A percentile compares a stretch with the other conserved stretches of the same genome.
Conservation (phyloP, 352 stramenopile species). For the Phytophthora melonis region DNA sequence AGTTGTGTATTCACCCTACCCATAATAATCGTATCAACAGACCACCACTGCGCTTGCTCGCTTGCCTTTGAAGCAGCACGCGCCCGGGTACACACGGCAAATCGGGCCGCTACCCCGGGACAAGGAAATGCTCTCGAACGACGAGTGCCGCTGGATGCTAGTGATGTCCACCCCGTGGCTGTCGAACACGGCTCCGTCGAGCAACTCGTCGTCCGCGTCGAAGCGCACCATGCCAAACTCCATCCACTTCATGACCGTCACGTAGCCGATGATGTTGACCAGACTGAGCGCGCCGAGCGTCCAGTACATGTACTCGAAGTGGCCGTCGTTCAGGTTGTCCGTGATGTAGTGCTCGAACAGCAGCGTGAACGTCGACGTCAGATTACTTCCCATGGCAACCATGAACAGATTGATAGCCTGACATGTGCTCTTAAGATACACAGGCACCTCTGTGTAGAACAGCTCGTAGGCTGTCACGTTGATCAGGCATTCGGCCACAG, state of each 20-base stretch:
- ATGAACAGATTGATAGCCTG: conserved; percentile 91
- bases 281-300: conserved; percentile 75
- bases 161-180: conserved; percentile 73
- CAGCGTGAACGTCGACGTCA: conserved; percentile 90
- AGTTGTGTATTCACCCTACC: conserved; percentile 41
- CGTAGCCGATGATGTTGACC: conserved; percentile 78
- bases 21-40: conserved; percentile 56
- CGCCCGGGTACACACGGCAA: not conserved
- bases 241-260: conserved; percentile 89
- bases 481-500: conserved; percentile 89
- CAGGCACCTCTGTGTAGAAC: conserved; percentile 89
- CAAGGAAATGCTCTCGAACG: conserved; percentile 84
- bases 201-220: conserved; percentile 73
- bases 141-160: conserved; percentile 75
- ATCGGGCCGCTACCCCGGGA: conserved; percentile 40
- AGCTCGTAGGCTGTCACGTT: conserved; percentile 91
- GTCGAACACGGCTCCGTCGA: conserved; percentile 67
- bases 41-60: conserved; percentile 18
- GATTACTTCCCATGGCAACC: conserved; percentile 89
- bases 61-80: conserved; percentile 13
- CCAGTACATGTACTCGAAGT: conserved; percentile 94
- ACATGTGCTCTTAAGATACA: conserved; percentile 90
- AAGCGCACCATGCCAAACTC: conserved; percentile 88
- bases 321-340: conserved; percentile 77
- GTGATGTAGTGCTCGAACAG: conserved; percentile 83